Percentiles rank a stretch among this genome's conserved stretches.
phyloP scores from a whole-genome alignment of 768 basidiomycete genomes.

The Hysterangium stoloniferum region DNA sequence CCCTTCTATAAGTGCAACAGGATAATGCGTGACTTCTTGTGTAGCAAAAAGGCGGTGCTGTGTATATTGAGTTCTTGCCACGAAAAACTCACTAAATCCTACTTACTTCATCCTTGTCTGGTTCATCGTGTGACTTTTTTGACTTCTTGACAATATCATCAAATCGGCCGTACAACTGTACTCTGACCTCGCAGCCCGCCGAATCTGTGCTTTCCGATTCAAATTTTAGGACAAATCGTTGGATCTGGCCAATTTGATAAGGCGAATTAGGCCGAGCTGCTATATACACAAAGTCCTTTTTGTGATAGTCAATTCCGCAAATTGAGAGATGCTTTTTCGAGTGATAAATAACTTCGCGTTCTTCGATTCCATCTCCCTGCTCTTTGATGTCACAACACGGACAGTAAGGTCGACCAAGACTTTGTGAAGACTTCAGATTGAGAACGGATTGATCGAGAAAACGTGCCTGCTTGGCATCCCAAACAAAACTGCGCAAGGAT shows the following conservation, averaged over 20 bases:
- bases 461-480: conserved; percentile 38
- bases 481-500: conserved; percentile 35
- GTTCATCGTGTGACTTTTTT: conserved; percentile 12
- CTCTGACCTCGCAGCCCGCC: too few relatives aligned
- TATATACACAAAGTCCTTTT: conserved; percentile 55
- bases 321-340: conserved; percentile 31
- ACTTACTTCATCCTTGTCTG: conserved; percentile 10
- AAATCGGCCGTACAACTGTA: conserved; percentile 41
- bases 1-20: conserved; percentile 41
- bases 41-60: conserved; percentile 38
- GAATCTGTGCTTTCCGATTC: neutral
- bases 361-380: conserved; percentile 22
- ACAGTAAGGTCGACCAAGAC: conserved; percentile 23
- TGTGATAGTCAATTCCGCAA: conserved; percentile 43
- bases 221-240: conserved; percentile 22
- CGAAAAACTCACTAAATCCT: neutral
- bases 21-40: conserved; percentile 17
- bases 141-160: conserved; percentile 29
- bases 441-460: conserved; percentile 39
- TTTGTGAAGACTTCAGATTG: conserved; percentile 23
- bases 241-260: conserved; percentile 52
- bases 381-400: conserved; percentile 47
- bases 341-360: conserved; percentile 20
- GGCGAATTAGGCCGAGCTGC: conserved; percentile 24
- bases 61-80: neutral